These are phyloP conservation scores for Pigoraptor vietnamica DNA, from an alignment of 78 protist genomes.

Conservation along the genomic window DNA sequence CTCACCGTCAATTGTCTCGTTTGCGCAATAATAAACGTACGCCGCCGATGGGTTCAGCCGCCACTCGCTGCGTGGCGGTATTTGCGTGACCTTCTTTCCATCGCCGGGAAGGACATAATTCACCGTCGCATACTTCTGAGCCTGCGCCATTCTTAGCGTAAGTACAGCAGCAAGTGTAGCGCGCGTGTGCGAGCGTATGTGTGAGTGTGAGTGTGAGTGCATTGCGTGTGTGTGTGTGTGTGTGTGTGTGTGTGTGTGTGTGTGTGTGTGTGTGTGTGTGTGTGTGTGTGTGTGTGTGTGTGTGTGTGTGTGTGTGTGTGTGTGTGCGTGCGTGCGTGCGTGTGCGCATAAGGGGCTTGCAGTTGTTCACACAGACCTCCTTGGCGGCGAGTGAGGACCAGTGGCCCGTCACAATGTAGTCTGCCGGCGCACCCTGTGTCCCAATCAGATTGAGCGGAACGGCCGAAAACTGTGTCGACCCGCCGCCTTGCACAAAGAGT, in stretches of 20 bases:
- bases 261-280: too few species aligned
- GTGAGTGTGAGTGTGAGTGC: neutral
- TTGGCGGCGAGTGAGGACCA: slow-evolving; percentile 88
- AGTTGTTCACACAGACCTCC: slow-evolving; percentile 48
- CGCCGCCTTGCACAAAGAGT: slow-evolving; percentile 96
- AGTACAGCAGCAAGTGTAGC: neutral
- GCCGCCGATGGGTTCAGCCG: slow-evolving; percentile 46
- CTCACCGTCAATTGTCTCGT: slow-evolving; percentile 91
- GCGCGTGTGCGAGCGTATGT: neutral
- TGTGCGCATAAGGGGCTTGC: neutral
- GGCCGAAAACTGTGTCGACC: slow-evolving; percentile 79
- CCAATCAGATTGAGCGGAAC: slow-evolving; percentile 87
- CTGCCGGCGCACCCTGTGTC: slow-evolving; percentile 38
- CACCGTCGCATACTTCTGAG: slow-evolving; percentile 57
- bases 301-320: too few species aligned
- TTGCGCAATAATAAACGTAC: slow-evolving; percentile 85
- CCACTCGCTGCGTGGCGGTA: slow-evolving; percentile 49
- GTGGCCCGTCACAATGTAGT: slow-evolving; percentile 86
- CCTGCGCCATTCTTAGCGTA: slow-evolving; percentile 20
- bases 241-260: too few species aligned
- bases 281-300: too few species aligned
- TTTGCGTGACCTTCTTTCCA: slow-evolving; percentile 13
- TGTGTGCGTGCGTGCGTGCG: too few species aligned
- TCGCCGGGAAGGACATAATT: slow-evolving; percentile 42
- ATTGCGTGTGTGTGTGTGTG: too few species aligned